Percentiles rank a stretch among this genome's conserved stretches.
Conservation (phyloP, 2,329 filamentous ascomycete genomes). For the Botryotinia globosa region DNA sequence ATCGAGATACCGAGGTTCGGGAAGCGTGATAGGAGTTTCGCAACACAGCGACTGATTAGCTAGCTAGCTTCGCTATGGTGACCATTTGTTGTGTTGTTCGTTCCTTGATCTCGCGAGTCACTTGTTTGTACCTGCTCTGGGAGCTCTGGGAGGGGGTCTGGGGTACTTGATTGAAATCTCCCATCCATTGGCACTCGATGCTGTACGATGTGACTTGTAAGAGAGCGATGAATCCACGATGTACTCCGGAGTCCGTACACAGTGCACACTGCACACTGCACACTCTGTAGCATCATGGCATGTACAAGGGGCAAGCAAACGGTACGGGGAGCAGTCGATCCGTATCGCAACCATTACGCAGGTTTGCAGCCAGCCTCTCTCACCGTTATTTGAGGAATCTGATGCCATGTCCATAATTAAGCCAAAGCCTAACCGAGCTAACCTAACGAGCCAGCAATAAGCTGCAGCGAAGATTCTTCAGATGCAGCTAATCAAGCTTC, state of each 20-base stretch:
- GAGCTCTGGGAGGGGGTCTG: neutral
- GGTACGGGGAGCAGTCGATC: conserved; percentile 6
- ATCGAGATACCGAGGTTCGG: neutral
- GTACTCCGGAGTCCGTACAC: neutral
- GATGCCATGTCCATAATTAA: conserved; percentile 4
- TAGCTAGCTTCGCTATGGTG: neutral
- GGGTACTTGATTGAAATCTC: neutral
- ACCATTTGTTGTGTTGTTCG: neutral
- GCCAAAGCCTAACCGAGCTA: neutral
- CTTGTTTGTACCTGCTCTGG: neutral
- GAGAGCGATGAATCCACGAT: neutral
- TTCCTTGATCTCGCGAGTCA: neutral
- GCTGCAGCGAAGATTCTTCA: neutral
- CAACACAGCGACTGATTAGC: neutral
- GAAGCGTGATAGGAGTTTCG: neutral
- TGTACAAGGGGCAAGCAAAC: neutral
- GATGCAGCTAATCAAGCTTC: neutral
- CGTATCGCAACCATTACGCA: neutral
- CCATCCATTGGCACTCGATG: neutral
- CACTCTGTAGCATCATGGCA: neutral
- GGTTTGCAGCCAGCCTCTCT: neutral
- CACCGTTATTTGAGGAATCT: conserved; percentile 5
- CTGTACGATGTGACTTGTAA: neutral
- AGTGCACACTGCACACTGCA: too few relatives aligned
- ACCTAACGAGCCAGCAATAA: conserved; percentile 3